Evolutionary conservation across 495 filamentous ascomycete species (phyloP).

Genomic region (Geopyxis carbonaria): DNA sequence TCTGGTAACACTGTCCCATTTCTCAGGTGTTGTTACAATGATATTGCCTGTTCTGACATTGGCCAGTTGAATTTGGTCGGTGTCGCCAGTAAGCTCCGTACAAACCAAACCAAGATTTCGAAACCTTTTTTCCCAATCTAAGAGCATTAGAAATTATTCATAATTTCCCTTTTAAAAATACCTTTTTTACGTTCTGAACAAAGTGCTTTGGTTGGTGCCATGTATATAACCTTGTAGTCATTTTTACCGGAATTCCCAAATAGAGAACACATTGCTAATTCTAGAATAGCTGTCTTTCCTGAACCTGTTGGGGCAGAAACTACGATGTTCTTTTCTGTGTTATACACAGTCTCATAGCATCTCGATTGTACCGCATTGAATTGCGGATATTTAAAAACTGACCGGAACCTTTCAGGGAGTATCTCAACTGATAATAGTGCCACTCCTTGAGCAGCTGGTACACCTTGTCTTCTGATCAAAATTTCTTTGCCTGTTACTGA

Average conservation of each 20-base stretch:
- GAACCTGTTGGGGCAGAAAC: conserved; percentile 83
- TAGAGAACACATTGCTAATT: conserved; percentile 77
- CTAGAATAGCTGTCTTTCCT: conserved; percentile 81
- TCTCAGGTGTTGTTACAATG: conserved; percentile 93
- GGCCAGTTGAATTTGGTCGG: conserved; percentile 52
- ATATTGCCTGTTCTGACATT: conserved; percentile 69
- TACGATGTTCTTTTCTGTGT: conserved; percentile 65
- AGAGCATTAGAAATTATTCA: conserved; percentile 21
- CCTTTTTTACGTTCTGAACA: conserved; percentile 53
- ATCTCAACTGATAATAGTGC: conserved; percentile 52
- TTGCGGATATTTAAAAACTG: conserved; percentile 60
- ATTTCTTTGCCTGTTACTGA: too few species aligned
- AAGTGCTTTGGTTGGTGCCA: conserved; percentile 85
- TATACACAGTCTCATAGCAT: conserved; percentile 58
- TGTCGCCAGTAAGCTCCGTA: conserved; percentile 84
- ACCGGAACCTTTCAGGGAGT: conserved; percentile 60
- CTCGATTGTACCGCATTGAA: conserved; percentile 92
- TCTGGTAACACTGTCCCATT: conserved; percentile 94
- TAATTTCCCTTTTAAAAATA: conserved; percentile 1
- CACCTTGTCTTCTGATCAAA: too few species aligned
- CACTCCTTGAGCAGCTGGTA: conserved; percentile 46
- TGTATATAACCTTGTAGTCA: conserved; percentile 84
- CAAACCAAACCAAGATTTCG: conserved; percentile 54
- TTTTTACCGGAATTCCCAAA: conserved; percentile 43
- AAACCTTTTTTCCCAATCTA: conserved; percentile 82